Base-by-base conservation (phyloP, 2,329 filamentous ascomycete species). In the Penicillium sp. region DNA sequence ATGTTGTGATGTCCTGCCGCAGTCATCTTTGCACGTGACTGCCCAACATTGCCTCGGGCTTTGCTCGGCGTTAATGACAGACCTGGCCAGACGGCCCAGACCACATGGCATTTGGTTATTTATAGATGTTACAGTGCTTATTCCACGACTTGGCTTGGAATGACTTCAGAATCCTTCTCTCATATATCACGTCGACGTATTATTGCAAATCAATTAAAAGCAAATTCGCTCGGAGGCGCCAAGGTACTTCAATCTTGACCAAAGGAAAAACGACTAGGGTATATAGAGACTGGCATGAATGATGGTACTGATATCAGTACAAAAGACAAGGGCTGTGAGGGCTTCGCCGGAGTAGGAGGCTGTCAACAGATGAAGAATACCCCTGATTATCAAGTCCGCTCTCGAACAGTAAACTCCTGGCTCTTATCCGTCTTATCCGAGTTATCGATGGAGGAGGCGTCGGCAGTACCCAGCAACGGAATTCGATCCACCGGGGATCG, bases 401-500 rank as follows among this genome's bases (percentile, higher is more conserved):
- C 62, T 18, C 64, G 64, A 27, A 62, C 31, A 12, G 40, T 41
- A n/a, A 54, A 52, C 22, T 51, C 45, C 14, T 38, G 39, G 19
- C 45, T 34, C 12, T 36, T 34, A 29, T 40, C 36, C 36, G 33
- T 49, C 40, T 5, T 63, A 52, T 12, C 5, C 19, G 53, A 41
- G 4, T 60, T 50, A 31, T 61, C 64, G 19, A 63, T 67, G n/a
- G 65, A 61, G 13, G 55, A 42, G 9, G 22, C 46, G 12, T 46
- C 55, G 9, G 54, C 57, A 36, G 66, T 50, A 54, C 71, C 69
- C 29, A 72, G 60, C n/a, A 64, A 63, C 8, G 69, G 69, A 36
- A 72, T 69, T 19, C 59, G 60, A 36, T 71, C 68, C 35, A 71
- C 52, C 28, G 59, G 62, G 16, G 58, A 49, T 7, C 59, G 58